phyloP scores from a whole-genome alignment of 352 stramenopile species.

The Plasmopara muralis region DNA sequence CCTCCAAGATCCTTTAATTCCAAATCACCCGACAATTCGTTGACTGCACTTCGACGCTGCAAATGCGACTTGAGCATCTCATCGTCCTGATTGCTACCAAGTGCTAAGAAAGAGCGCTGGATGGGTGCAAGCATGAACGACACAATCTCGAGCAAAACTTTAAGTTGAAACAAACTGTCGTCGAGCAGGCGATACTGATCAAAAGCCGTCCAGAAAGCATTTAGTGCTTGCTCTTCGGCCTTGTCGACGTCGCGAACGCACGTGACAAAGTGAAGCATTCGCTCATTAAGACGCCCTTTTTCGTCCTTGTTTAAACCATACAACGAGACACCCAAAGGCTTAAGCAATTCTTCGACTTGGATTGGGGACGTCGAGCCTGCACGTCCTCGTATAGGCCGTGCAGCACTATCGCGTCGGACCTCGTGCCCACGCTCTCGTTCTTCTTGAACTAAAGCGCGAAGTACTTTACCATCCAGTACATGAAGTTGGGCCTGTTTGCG shows the following conservation, averaged over 20 bases:
- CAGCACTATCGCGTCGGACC: slow-evolving; percentile 11
- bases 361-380: slow-evolving; percentile 19
- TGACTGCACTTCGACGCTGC: slow-evolving; percentile 28
- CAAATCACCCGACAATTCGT: slow-evolving; percentile 14
- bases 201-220: slow-evolving; percentile 58
- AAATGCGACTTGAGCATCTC: slow-evolving; percentile 45
- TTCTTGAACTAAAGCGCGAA: slow-evolving; percentile 47
- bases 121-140: slow-evolving; percentile 60
- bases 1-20: slow-evolving; percentile 25
- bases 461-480: slow-evolving; percentile 54
- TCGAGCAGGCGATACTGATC: slow-evolving; percentile 68
- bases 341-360: slow-evolving; percentile 49
- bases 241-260: slow-evolving; percentile 38
- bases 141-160: slow-evolving; percentile 64
- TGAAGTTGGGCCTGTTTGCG: slow-evolving; percentile 61
- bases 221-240: slow-evolving; percentile 42
- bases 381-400: slow-evolving; percentile 18
- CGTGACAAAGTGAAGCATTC: slow-evolving; percentile 46
- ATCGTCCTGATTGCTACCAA: slow-evolving; percentile 63
- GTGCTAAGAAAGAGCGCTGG: slow-evolving; percentile 58
- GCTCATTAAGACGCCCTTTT: slow-evolving; percentile 40
- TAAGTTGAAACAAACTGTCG: slow-evolving; percentile 67
- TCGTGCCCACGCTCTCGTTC: slow-evolving; percentile 42
- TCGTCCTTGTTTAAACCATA: slow-evolving; percentile 62
- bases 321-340: slow-evolving; percentile 50